phyloP scores from a whole-genome alignment of 139 green algal species.

The Volvox reticuliferus region DNA sequence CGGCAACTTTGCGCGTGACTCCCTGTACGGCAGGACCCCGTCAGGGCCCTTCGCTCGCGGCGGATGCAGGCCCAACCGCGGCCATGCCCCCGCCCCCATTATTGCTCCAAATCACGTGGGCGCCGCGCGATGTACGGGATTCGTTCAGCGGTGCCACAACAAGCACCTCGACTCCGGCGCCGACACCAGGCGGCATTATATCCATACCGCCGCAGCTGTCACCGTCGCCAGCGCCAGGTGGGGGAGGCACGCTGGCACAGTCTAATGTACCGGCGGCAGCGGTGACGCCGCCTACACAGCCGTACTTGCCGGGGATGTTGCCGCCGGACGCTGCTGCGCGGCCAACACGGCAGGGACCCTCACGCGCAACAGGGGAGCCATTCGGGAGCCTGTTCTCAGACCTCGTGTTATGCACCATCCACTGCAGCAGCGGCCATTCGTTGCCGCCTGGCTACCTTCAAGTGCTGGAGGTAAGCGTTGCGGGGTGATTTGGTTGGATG shows the following conservation, averaged over 20 bases:
- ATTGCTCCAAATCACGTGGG: constrained; percentile 31
- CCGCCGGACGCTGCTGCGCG: neutral
- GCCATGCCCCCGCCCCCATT: constrained; percentile 2
- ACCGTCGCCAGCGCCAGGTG: neutral
- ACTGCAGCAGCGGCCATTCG: constrained; percentile 6
- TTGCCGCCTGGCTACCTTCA: constrained; percentile 35
- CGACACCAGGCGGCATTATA: neutral
- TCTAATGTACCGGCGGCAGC: neutral
- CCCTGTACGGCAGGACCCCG: neutral
- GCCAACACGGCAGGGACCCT: neutral
- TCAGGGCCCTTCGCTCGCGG: neutral
- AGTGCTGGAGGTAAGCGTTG: constrained; percentile 14
- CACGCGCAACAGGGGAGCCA: neutral
- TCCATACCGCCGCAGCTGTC: neutral
- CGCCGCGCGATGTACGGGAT: constrained; percentile 21
- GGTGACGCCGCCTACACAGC: neutral
- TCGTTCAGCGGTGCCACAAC: neutral
- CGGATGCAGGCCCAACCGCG: neutral
- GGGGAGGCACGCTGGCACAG: neutral
- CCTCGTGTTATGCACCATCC: constrained; percentile 7
- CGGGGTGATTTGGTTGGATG: neutral
- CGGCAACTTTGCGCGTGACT: constrained; percentile 4
- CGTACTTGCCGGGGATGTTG: neutral
- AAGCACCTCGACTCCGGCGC: neutral
- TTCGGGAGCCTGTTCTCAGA: neutral